Evolutionary conservation across 306 rosid species (phyloP).

Genomic region (Quercus robur): DNA sequence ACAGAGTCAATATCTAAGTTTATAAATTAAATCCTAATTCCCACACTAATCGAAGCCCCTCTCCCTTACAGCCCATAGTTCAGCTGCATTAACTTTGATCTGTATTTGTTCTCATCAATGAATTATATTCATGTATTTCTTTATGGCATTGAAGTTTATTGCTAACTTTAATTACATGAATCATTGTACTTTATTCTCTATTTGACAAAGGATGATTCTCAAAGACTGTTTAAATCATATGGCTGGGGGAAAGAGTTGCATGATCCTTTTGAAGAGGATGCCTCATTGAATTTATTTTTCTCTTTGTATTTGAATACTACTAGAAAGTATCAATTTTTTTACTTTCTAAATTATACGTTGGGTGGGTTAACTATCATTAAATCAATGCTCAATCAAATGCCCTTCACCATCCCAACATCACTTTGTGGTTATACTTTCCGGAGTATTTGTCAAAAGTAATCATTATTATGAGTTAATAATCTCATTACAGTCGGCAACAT

Average conservation of each 20-base stretch:
- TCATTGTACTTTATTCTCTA: no score
- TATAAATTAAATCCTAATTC: no score
- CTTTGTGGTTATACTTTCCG: conserved; percentile 7
- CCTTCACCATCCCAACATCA: conserved; percentile 19
- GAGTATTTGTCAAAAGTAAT: conserved; percentile 21
- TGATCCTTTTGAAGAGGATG: background rate
- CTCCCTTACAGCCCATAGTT: no score
- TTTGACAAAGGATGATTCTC: background rate
- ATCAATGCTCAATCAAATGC: conserved; percentile 23
- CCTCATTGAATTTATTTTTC: background rate
- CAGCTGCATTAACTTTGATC: no score
- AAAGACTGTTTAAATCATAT: background rate
- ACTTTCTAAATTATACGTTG: background rate
- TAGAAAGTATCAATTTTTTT: background rate
- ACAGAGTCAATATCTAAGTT: no score
- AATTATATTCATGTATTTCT: no score
- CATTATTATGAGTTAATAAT: conserved; percentile 18
- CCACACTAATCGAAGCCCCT: no score
- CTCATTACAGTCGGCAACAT: conserved; percentile 16
- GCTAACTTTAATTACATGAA: no score
- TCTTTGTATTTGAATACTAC: background rate
- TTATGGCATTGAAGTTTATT: no score
- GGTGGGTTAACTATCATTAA: background rate
- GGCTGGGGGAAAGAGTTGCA: background rate
- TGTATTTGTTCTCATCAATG: no score